Conservation (phyloP, 148 eudicot genomes). For the Amaranthus palmeri region DNA sequence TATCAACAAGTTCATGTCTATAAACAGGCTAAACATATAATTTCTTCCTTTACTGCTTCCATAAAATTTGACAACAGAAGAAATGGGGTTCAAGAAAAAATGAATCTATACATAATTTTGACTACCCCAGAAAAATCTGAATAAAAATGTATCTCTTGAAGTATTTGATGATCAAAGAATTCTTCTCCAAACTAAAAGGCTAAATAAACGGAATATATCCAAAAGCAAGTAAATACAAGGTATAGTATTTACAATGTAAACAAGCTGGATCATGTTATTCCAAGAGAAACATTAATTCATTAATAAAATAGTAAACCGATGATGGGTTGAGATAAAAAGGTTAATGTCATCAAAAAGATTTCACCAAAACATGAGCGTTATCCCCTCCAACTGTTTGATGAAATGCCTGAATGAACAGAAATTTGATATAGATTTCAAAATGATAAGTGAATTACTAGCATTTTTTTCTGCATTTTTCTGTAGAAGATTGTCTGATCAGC, state of each 20-base stretch:
- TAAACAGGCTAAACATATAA: not conserved
- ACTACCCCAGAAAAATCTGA: not conserved
- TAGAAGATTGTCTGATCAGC: not conserved
- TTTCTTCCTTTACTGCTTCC: conserved; percentile 10
- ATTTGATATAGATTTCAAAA: not conserved
- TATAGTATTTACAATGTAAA: conserved; percentile 24
- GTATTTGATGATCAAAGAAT: conserved; percentile 9
- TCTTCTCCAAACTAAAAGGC: conserved; percentile 23
- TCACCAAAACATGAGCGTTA: not conserved
- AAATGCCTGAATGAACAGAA: conserved; percentile 12
- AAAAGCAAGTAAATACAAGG: conserved; percentile 22
- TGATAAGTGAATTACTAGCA: not conserved
- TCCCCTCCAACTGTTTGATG: conserved; percentile 10
- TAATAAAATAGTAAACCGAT: not conserved
- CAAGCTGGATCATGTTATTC: conserved; percentile 27
- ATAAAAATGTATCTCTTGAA: too few relatives aligned
- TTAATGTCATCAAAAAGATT: not conserved
- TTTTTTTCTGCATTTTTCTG: not conserved
- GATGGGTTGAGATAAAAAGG: not conserved
- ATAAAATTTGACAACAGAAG: not conserved
- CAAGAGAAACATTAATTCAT: not conserved
- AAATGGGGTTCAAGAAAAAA: not conserved
- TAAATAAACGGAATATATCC: conserved; percentile 27
- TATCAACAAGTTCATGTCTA: not conserved
- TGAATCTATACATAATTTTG: not conserved